Base-by-base conservation (phyloP, 2,329 filamentous ascomycete species). In the Malbranchea zuffiana region DNA sequence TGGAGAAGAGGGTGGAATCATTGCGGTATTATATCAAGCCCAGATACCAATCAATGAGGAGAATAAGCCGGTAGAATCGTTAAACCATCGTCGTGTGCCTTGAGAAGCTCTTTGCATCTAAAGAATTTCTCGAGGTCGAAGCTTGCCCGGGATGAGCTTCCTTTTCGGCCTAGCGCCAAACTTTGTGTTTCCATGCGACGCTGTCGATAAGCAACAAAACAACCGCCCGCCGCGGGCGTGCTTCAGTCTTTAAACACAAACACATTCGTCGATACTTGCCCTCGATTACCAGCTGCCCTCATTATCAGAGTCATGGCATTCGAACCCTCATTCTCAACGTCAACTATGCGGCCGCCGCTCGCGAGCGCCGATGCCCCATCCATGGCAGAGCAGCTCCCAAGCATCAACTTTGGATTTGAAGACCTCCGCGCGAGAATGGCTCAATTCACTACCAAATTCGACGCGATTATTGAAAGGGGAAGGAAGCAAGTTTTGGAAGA, bases 341-440 rank as follows among this genome's bases (percentile, higher is more conserved):
- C 65, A 46, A 65, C 61, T 35, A 63, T 69, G 59, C 62, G 70
- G 49, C 67, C 67, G 32, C 68, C 68, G 5, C 58, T 70, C 25
- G 60, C 67, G 30, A 59, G 59, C 10, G 65, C 70, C 32, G 67
- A 69, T 48, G 69, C 65, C 35, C 68, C 69, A 7, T 75, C 71
- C 26, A 75, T 77, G 71, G 73, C 72, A 20, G 74, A 78, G 54
- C 69, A 69, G 31, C 75, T 98, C 6, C 90, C 90, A 23, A 83
- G 73, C 56, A 82, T 93, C 60, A 86, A 94, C 61, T 96, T 98
- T 59, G 86, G 86, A 41, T 96, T 96, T 60, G 87, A 96, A 51
- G 85, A 95, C 49, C 65, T 98, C 55, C 87, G 88, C 62, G 85
- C 88, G 53, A 82, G 86, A 62, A 96, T 98, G 90, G 74, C 80